A percentile compares a stretch with the other conserved stretches of the same genome.
phyloP scores from a whole-genome alignment of 2,329 filamentous ascomycete species.

The Epichloe coenophiala region DNA sequence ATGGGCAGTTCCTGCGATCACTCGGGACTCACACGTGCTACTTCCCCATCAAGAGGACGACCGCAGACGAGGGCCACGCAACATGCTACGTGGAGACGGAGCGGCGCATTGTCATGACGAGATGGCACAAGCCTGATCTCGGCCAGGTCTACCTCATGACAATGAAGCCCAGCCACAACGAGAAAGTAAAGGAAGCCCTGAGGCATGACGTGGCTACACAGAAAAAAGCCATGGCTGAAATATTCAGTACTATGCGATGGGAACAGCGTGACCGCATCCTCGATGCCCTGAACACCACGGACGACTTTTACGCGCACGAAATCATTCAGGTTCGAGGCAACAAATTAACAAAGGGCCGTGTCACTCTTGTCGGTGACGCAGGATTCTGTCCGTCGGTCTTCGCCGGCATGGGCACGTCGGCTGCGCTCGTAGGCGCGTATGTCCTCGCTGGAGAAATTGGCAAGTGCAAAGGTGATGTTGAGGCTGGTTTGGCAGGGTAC shows the following conservation, averaged over 20 bases:
- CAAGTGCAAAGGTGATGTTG: constrained; percentile 11
- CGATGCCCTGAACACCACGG: constrained; percentile 17
- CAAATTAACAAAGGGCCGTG: constrained; percentile 23
- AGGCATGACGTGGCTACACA: constrained; percentile 8
- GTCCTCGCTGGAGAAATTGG: constrained; percentile 33
- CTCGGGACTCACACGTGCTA: constrained; percentile 19
- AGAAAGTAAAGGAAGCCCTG: constrained; percentile 10
- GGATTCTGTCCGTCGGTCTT: constrained; percentile 25
- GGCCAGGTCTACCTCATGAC: constrained; percentile 12
- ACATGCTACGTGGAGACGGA: constrained; percentile 21
- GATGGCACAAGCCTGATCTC: constrained; percentile 12
- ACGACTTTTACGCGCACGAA: constrained; percentile 33
- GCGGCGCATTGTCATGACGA: constrained; percentile 21
- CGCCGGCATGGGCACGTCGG: constrained; percentile 33
- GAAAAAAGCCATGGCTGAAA: constrained; percentile 23
- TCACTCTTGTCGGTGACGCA: constrained; percentile 37
- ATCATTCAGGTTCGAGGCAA: constrained; percentile 29
- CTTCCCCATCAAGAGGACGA: constrained; percentile 21
- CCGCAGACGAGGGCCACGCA: constrained; percentile 1
- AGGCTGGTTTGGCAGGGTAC: constrained; percentile 23
- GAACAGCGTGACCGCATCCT: constrained; percentile 19
- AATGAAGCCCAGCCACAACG: constrained; percentile 12
- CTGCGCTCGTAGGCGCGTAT: constrained; percentile 33
- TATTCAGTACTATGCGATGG: constrained; percentile 33
- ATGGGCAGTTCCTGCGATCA: constrained; percentile 1